These are phyloP conservation scores for Oidiodendron maius DNA, from an alignment of 495 filamentous ascomycete genomes.

Conservation along the genomic window DNA sequence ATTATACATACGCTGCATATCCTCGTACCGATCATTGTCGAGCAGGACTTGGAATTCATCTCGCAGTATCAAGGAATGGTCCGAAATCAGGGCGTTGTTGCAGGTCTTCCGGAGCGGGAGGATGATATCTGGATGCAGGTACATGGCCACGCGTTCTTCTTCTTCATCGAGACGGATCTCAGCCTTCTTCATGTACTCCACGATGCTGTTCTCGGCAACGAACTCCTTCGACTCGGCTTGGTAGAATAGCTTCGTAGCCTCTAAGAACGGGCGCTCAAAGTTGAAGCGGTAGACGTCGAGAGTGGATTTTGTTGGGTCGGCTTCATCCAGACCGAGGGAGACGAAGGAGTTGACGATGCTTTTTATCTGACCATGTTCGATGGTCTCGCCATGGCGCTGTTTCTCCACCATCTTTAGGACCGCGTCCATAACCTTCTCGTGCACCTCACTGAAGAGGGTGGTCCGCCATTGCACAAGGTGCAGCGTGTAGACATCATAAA, in stretches of 20 bases:
- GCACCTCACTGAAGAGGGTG: slow-evolving; percentile 79
- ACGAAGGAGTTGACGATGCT: slow-evolving; percentile 96
- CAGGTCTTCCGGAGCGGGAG: slow-evolving; percentile 78
- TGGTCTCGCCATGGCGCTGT: slow-evolving; percentile 95
- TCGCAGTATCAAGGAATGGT: slow-evolving; percentile 74
- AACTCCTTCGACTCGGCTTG: slow-evolving; percentile 89
- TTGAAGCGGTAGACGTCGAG: slow-evolving; percentile 88
- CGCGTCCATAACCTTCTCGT: slow-evolving; percentile 86
- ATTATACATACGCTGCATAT: slow-evolving; percentile 94
- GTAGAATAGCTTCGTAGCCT: slow-evolving; percentile 80
- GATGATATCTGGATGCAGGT: slow-evolving; percentile 85
- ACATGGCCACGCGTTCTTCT: slow-evolving; percentile 88
- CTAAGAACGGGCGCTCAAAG: slow-evolving; percentile 90
- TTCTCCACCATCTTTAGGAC: slow-evolving; percentile 96
- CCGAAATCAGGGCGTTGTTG: slow-evolving; percentile 81
- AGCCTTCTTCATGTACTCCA: slow-evolving; percentile 99
- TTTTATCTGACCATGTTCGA: slow-evolving; percentile 95
- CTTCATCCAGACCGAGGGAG: slow-evolving; percentile 88
- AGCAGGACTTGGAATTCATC: slow-evolving; percentile 97
- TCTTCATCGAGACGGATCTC: slow-evolving; percentile 89
- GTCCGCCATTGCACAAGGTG: slow-evolving; percentile 93
- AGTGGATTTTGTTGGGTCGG: slow-evolving; percentile 86
- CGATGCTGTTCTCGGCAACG: slow-evolving; percentile 92
- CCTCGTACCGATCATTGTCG: slow-evolving; percentile 89
- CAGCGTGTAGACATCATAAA: slow-evolving; percentile 96